Base-by-base conservation (phyloP, 768 basidiomycete genomes). In the Leccinum subgranulosum region DNA sequence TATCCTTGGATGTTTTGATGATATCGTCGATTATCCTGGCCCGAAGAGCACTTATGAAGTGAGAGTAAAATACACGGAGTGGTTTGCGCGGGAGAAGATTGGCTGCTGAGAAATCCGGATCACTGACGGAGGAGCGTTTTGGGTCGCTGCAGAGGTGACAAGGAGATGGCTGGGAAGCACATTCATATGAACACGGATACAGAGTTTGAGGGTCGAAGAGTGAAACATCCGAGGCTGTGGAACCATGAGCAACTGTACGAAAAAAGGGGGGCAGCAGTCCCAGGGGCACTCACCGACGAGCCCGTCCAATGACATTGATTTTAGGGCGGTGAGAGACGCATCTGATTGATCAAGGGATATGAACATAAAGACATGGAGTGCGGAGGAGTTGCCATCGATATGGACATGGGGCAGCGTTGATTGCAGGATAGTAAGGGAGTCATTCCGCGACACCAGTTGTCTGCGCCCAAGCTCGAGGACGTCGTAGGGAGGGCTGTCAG, bases 11-110 rank as follows among this genome's bases (percentile, higher is more conserved):
- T 8, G 74, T 69, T 52, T 74, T 72, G 7, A 80, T 75, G 45
- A 90, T 74, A 66, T 85, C 81, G 54, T 84, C 79, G 34, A 74
- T 76, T 27, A 81, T 68, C 36, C 76, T 64, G 39, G 69, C 77
- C 36, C 87, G 84, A n/a, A 88, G 71, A 7, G 88, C 88, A 34
- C 81, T 78, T 60, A 88, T 74, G 64, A 91, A 88, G 60, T 69
- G 66, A n/a, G 66, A 54, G 53, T 77, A 73, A 10, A 75, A 68
- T 27, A 60, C 53, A 25, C 75, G 81, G 10, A 85, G 73, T 50
- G 73, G 69, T 59, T 75, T 72, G 50, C 79, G 74, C 51, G 83
- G 82, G 69, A 85, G 72, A 66, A 77, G 65, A 73, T 63, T 55
- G 62, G 64, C 60, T 71, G 60, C 74, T 21, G 69, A 76, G 61